Percentiles rank a stretch among this genome's conserved stretches.
These are phyloP conservation scores for Fraxinus latifolia DNA, from an alignment of 305 asterid genomes.

Conservation along the genomic window DNA sequence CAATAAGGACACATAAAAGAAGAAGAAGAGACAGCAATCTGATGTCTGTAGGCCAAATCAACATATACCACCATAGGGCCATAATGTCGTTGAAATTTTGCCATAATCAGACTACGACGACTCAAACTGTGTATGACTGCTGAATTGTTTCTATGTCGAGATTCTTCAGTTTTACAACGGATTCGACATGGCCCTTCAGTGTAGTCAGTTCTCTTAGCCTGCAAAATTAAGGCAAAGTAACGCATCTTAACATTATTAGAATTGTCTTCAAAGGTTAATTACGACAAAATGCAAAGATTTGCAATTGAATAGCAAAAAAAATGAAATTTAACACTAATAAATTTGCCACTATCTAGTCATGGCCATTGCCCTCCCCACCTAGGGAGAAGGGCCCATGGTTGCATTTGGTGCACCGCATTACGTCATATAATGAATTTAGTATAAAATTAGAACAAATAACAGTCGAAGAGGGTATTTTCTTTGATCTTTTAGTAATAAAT, in stretches of 20 bases:
- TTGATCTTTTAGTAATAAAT: too few species aligned
- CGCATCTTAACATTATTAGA: background rate
- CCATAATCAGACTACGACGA: background rate
- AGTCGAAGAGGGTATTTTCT: too few species aligned
- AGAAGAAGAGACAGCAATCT: background rate
- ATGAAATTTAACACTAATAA: background rate
- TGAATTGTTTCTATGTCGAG: conserved; percentile 63
- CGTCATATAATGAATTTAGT: too few species aligned
- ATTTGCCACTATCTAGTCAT: background rate
- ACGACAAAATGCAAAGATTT: background rate
- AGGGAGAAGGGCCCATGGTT: background rate
- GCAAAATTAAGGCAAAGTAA: conserved; percentile 14
- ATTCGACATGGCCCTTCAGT: conserved; percentile 63
- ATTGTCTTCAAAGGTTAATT: background rate
- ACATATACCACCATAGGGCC: background rate
- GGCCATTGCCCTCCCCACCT: background rate
- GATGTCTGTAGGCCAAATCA: background rate
- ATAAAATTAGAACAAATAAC: too few species aligned
- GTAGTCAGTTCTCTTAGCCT: conserved; percentile 60
- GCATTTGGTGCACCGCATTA: too few species aligned
- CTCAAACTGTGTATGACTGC: conserved; percentile 63
- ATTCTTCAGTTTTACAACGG: conserved; percentile 66
- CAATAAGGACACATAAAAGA: background rate
- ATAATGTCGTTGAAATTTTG: too few species aligned
- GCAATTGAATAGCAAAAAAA: background rate